Conservation (phyloP, 345 rosid genomes). For the Fremontodendron californicum region DNA sequence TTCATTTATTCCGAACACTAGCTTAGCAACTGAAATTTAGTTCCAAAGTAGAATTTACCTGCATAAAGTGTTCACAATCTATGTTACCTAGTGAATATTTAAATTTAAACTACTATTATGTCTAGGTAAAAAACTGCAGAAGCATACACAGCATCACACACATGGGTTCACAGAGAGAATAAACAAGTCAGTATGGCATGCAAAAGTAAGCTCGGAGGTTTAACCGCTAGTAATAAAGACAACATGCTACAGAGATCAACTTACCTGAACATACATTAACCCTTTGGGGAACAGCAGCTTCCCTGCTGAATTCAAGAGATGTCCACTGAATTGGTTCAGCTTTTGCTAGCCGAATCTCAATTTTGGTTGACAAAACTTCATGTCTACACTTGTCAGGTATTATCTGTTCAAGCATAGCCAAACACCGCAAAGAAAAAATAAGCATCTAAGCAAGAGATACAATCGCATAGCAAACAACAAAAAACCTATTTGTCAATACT, state of each 20-base stretch:
- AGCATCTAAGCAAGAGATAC: neutral
- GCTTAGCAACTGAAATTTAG: neutral
- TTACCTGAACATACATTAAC: slow-evolving; percentile 43
- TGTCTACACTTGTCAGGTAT: slow-evolving; percentile 67
- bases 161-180: neutral
- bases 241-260: neutral
- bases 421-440: slow-evolving; percentile 8
- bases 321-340: slow-evolving; percentile 72
- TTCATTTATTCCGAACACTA: neutral
- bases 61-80: neutral
- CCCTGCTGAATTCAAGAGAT: slow-evolving; percentile 67
- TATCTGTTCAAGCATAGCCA: slow-evolving; percentile 44
- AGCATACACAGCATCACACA: neutral
- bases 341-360: slow-evolving; percentile 84
- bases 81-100: neutral
- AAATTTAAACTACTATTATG: neutral
- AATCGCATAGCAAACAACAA: neutral
- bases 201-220: neutral
- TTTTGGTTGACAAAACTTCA: slow-evolving; percentile 65
- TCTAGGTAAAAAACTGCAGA: neutral
- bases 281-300: slow-evolving; percentile 36
- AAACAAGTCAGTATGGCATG: neutral
- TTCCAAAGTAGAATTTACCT: neutral
- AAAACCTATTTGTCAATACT: neutral
- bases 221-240: neutral